Evolutionary conservation across 129 eudicot genomes (phyloP), one percentile per base, ranked within the genome.

Genomic region (Centrapalus pauciflorus): DNA sequence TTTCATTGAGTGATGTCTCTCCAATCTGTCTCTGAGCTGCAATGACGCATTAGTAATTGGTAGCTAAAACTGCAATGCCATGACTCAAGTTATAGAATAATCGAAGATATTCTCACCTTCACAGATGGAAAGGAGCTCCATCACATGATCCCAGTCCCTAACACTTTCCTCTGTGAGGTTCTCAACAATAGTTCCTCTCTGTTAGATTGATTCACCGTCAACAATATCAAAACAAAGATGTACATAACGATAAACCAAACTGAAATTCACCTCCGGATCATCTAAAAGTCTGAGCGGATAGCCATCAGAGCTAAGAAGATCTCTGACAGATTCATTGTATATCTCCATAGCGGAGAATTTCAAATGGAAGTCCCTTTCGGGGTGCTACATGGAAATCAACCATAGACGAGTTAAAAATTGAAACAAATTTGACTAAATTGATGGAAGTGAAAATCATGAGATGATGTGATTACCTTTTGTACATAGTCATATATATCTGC

Each of bases 11-110:
- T 51, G 85, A 78, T 23, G 99, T 89, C 75, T 94, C 99, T 21
- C 96, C 96, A 29, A 52, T 89, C 78, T 89, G 99, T 74, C 99
- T 89, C 67, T 94, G 97, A 67, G 93, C 99, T 94, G 95, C 72
- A 86, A 74, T 11, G 64, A 35, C 67, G 35, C 12, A 63, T 49
- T 43, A 73, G 11, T 16, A 67, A 27, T 52, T 67, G 46, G 26
- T 11, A 57, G 5, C 19, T 35, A 21, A 41, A n/a, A 64, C 35
- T 38, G 6, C 56, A 54, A 26, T 46, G 25, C 21, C 40, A 32
- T 13, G 38, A 59, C 30, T 46, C 0, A 28, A 14, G 63, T 49
- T 16, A 1, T 12, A 69, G 57, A 45, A 2, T 57, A 54, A 3
- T 7, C 32, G 16, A 35, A 23, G 33, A 49, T 64, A 51, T 48